phyloP scores from a whole-genome alignment of 768 basidiomycete species.

The Mycena crocata region DNA sequence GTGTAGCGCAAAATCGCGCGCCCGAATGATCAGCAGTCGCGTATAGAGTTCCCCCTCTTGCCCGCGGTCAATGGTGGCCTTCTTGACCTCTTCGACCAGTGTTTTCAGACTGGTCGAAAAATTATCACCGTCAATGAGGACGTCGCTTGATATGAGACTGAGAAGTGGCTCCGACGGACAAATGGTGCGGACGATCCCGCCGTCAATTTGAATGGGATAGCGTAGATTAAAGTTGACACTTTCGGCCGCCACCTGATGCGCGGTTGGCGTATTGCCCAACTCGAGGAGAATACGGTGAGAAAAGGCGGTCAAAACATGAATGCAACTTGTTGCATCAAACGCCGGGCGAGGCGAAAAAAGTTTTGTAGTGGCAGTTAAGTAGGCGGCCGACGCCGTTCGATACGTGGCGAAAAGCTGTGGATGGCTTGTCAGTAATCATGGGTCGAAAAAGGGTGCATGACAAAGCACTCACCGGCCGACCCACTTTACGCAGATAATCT shows the following conservation, averaged over 20 bases:
- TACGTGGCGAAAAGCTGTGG: slow-evolving; percentile 7
- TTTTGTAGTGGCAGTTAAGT: background rate
- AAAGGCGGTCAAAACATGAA: background rate
- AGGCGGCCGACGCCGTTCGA: background rate
- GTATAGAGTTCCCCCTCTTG: slow-evolving; percentile 8
- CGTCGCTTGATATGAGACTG: background rate
- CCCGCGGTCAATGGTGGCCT: slow-evolving; percentile 2
- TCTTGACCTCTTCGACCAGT: background rate
- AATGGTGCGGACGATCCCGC: slow-evolving; percentile 3
- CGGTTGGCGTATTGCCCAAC: background rate
- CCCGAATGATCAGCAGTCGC: slow-evolving; percentile 5
- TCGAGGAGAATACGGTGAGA: background rate
- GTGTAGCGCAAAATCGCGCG: background rate
- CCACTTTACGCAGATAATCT: slow-evolving; percentile 1
- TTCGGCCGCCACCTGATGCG: slow-evolving; percentile 1
- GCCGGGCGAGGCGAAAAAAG: background rate
- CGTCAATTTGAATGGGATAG: background rate
- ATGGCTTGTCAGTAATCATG: background rate
- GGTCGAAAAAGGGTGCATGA: no score
- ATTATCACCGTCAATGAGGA: background rate
- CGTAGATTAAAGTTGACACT: background rate
- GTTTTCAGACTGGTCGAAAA: background rate
- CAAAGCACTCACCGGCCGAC: background rate
- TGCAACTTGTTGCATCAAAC: background rate
- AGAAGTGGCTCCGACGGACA: slow-evolving; percentile 4